These are phyloP conservation scores for Aspergillus candidus DNA, from an alignment of 2,329 filamentous ascomycete genomes.

Conservation along the genomic window DNA sequence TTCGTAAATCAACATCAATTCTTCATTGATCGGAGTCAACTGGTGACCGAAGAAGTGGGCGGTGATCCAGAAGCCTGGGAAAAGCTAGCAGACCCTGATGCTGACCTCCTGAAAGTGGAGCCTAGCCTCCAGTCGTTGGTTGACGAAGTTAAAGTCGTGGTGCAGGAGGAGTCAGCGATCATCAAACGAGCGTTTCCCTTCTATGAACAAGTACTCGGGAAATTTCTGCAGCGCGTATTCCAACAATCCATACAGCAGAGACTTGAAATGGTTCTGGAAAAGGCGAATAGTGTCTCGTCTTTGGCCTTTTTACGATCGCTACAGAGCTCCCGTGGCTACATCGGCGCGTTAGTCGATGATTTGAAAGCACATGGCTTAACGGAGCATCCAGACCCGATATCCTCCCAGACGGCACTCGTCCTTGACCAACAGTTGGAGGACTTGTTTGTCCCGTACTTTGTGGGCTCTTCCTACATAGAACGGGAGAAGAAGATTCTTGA, in stretches of 20 bases:
- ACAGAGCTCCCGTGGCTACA: slow-evolving; percentile 85
- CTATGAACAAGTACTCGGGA: slow-evolving; percentile 85
- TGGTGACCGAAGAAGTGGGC: slow-evolving; percentile 76
- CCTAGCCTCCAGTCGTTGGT: slow-evolving; percentile 85
- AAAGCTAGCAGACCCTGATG: slow-evolving; percentile 85
- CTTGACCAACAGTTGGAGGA: slow-evolving; percentile 64
- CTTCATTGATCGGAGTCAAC: slow-evolving; percentile 92
- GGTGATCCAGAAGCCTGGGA: slow-evolving; percentile 69
- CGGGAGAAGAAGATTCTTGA: slow-evolving; percentile 63
- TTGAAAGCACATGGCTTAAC: slow-evolving; percentile 90
- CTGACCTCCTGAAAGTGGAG: slow-evolving; percentile 84
- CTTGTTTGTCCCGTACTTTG: slow-evolving; percentile 60
- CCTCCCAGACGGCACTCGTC: slow-evolving; percentile 69
- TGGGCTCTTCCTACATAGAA: slow-evolving; percentile 60
- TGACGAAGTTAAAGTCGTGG: slow-evolving; percentile 89
- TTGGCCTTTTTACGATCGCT: slow-evolving; percentile 85
- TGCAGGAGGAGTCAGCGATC: slow-evolving; percentile 94
- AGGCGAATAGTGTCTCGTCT: slow-evolving; percentile 85
- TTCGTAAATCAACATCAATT: slow-evolving; percentile 99
- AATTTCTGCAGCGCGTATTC: slow-evolving; percentile 92
- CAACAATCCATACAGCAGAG: slow-evolving; percentile 97
- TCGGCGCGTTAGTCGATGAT: slow-evolving; percentile 81
- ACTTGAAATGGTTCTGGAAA: slow-evolving; percentile 90
- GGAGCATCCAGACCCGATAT: slow-evolving; percentile 87
- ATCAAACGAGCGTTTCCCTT: slow-evolving; percentile 96